Evolutionary conservation across 495 filamentous ascomycete species (phyloP).

Genomic region (Trichoderma asperelloides): DNA sequence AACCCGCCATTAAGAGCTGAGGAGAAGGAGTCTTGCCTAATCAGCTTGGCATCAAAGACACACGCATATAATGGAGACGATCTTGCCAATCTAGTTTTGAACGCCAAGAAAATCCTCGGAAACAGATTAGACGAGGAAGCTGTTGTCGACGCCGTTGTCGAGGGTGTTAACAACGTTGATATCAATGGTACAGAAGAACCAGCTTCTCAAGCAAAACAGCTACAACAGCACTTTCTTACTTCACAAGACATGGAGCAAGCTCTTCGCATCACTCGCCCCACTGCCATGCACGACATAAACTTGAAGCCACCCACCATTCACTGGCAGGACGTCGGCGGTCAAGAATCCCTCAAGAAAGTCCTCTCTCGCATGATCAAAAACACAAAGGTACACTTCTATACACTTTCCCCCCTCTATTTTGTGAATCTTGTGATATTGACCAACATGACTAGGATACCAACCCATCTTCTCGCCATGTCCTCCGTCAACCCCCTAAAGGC

Average conservation of each 20-base stretch:
- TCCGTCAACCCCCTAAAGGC: conserved; percentile 54
- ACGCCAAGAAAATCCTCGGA: conserved; percentile 25
- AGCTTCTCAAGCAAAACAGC: neutral
- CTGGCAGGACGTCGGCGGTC: conserved; percentile 88
- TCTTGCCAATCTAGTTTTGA: conserved; percentile 32
- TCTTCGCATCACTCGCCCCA: conserved; percentile 51
- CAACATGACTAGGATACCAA: conserved; percentile 6
- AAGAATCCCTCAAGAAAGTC: conserved; percentile 65
- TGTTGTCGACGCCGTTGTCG: neutral
- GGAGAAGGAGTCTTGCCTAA: conserved; percentile 28
- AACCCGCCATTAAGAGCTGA: conserved; percentile 27
- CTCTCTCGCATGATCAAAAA: conserved; percentile 21
- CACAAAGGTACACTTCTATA: neutral
- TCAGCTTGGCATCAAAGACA: conserved; percentile 38
- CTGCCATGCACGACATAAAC: conserved; percentile 84
- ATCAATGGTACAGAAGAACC: neutral
- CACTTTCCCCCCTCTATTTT: neutral
- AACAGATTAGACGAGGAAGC: conserved; percentile 16
- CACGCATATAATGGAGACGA: conserved; percentile 47
- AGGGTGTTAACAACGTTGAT: neutral
- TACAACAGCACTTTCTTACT: conserved; percentile 17
- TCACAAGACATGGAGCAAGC: conserved; percentile 36
- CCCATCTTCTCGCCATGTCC: neutral
- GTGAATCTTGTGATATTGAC: neutral
- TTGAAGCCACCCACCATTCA: conserved; percentile 76